Evolutionary conservation across 768 basidiomycete genomes (phyloP).

Genomic region (Guyanaporus albipodus): DNA sequence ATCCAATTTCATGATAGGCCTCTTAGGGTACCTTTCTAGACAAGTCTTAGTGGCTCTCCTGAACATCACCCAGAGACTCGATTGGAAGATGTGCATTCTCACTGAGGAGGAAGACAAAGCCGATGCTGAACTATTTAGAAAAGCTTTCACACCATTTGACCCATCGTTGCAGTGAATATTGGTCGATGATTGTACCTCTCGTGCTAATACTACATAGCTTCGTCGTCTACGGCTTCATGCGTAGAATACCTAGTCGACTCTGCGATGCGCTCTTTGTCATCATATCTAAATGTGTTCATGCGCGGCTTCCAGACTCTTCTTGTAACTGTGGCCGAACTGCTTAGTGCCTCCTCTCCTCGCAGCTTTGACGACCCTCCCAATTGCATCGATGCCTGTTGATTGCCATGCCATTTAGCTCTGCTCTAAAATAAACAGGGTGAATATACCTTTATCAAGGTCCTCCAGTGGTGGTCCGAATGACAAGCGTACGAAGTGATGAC

Average conservation of each 20-base stretch:
- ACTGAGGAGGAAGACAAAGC: slow-evolving; percentile 81
- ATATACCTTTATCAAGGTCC: slow-evolving; percentile 70
- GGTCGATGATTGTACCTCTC: not conserved
- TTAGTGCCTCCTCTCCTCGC: slow-evolving; percentile 58
- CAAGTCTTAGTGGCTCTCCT: slow-evolving; percentile 78
- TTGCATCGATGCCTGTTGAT: slow-evolving; percentile 72
- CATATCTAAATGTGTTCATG: slow-evolving; percentile 21
- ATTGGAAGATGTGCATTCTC: slow-evolving; percentile 89
- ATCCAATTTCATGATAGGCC: not conserved
- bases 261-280: not conserved
- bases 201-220: slow-evolving; percentile 1
- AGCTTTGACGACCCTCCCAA: slow-evolving; percentile 70
- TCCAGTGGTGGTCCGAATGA: slow-evolving; percentile 82
- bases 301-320: slow-evolving; percentile 47
- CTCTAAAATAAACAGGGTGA: not conserved
- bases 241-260: not conserved
- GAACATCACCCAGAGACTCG: slow-evolving; percentile 70
- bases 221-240: not conserved
- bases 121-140: slow-evolving; percentile 82
- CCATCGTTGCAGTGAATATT: slow-evolving; percentile 36
- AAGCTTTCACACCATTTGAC: slow-evolving; percentile 74
- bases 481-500: slow-evolving; percentile 84
- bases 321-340: slow-evolving; percentile 69
- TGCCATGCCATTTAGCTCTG: not conserved
- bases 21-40: slow-evolving; percentile 40